A percentile compares a stretch with the other conserved stretches of the same genome.
phyloP scores from a whole-genome alignment of 2,329 filamentous ascomycete species.

The Gaeumannomyces sp. region DNA sequence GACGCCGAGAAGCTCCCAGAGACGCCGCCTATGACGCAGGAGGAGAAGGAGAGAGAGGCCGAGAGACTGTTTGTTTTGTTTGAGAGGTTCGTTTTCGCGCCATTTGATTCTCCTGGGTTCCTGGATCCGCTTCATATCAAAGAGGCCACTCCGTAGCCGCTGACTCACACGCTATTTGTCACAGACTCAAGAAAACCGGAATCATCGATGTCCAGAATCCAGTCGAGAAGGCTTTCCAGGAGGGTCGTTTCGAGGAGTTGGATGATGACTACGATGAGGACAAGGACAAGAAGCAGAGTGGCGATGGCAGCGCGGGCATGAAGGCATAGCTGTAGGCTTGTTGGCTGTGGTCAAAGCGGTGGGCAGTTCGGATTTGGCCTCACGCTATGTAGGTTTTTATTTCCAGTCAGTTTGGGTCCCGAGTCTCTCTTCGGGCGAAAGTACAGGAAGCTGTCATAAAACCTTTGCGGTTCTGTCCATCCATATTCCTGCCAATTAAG shows the following conservation, averaged over 20 bases:
- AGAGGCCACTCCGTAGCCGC: neutral
- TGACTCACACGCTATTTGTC: conserved; percentile 15
- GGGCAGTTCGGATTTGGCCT: no score
- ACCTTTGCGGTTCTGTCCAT: no score
- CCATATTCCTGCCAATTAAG: no score
- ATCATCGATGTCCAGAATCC: conserved; percentile 75
- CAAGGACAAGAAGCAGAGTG: conserved; percentile 18
- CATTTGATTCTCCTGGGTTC: neutral
- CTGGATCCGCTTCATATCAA: neutral
- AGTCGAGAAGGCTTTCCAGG: conserved; percentile 60
- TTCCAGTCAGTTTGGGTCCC: neutral
- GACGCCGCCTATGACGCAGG: conserved; percentile 72
- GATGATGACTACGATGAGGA: conserved; percentile 51
- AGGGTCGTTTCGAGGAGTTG: conserved; percentile 67
- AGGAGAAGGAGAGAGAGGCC: conserved; percentile 88
- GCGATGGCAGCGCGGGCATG: neutral
- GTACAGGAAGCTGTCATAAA: no score
- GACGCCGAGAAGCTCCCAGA: conserved; percentile 58
- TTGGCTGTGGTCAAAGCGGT: neutral
- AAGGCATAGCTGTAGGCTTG: neutral
- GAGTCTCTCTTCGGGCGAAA: no score
- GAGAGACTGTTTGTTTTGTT: conserved; percentile 87
- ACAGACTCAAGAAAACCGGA: conserved; percentile 63
- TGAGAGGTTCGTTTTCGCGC: conserved; percentile 57
- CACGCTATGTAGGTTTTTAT: neutral